Evolutionary conservation across 2,329 filamentous ascomycete species (phyloP), one percentile per base, ranked within the genome.

Genomic region (Amauroascus niger): DNA sequence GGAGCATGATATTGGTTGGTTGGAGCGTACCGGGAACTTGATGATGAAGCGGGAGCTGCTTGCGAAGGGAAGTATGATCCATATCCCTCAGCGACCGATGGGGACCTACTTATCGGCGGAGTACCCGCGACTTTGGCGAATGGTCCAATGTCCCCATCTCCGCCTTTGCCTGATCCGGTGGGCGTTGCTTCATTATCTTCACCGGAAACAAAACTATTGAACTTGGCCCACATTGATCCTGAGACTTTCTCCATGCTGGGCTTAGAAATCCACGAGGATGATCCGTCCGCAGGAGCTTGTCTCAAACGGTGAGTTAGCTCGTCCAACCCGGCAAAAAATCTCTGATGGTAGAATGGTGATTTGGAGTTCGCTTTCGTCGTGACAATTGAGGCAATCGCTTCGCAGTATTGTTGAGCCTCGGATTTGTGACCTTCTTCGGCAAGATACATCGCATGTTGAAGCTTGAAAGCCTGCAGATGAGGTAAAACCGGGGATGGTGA

Each of bases 201-300:
- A 13, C 93, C 94, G 49, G 87, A 83, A 57, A 98, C 89, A 65
- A 98, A 98, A 64, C 89, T 96, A 71, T 90, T 97, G 71, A 99
- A 96, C 55, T 86, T 88, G 59, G 83, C 89, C 79, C 88, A 90
- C 66, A 97, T 82, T 32, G 86, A 88, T 57, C 86, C 89, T 1
- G 90, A 93, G 0, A 97, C 88, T 70, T 94, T 95, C 69, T 94
- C 90, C 80, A 97, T 94, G 68, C 83, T 96, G 6, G 91, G 89
- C 68, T 93, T 95, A 1, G 88, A 86, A 50, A 98, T 93, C 88
- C 91, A 95, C 1, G 89, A 91, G 18, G 81, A 83, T 6, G 83
- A 84, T 53, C 80, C 83, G 60, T 93, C 88, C 64, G 86, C 88
- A 11, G 90, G 88, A 16, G 89, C 85, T 66, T 93, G 87, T 61